Evolutionary conservation across 306 rosid species (phyloP).

Genomic region (Sicyos baderoa): DNA sequence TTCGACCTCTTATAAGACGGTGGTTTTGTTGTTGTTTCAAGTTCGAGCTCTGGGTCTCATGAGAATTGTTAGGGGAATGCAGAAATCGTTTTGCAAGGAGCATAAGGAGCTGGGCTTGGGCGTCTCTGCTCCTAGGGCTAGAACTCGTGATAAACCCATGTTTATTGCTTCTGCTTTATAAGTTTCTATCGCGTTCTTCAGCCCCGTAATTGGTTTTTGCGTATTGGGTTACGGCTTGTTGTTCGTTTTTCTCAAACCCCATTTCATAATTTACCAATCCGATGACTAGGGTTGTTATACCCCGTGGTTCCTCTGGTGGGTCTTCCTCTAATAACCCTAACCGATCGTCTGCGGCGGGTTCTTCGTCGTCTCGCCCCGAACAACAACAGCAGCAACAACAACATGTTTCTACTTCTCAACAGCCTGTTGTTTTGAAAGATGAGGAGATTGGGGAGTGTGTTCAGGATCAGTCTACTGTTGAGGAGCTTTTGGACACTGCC

Average conservation of each 20-base stretch:
- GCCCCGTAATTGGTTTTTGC: too few species aligned
- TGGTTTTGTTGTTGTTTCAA: constrained; percentile 46
- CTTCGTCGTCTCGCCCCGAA: constrained; percentile 47
- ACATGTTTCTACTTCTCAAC: constrained; percentile 21
- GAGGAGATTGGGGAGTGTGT: constrained; percentile 53
- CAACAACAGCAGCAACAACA: constrained; percentile 11
- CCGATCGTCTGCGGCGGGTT: constrained; percentile 42
- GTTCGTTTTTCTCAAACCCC: too few species aligned
- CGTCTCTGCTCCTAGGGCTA: constrained; percentile 81
- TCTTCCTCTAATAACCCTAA: constrained; percentile 59
- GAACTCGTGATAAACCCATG: constrained; percentile 67
- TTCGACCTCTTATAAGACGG: constrained; percentile 56
- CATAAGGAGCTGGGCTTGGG: constrained; percentile 47
- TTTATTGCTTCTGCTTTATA: too few species aligned
- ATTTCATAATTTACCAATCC: too few species aligned
- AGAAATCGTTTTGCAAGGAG: constrained; percentile 80
- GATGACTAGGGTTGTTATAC: constrained; percentile 73
- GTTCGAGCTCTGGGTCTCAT: constrained; percentile 87
- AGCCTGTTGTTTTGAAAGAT: constrained; percentile 37
- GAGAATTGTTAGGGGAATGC: constrained; percentile 99
- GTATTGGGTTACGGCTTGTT: too few species aligned
- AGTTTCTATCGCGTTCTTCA: too few species aligned
- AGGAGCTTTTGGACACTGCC: constrained; percentile 41
- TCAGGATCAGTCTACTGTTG: constrained; percentile 31
- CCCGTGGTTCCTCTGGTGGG: constrained; percentile 57